phyloP scores from a whole-genome alignment of 2,329 filamentous ascomycete species.

The Pseudogymnoascus sp. region DNA sequence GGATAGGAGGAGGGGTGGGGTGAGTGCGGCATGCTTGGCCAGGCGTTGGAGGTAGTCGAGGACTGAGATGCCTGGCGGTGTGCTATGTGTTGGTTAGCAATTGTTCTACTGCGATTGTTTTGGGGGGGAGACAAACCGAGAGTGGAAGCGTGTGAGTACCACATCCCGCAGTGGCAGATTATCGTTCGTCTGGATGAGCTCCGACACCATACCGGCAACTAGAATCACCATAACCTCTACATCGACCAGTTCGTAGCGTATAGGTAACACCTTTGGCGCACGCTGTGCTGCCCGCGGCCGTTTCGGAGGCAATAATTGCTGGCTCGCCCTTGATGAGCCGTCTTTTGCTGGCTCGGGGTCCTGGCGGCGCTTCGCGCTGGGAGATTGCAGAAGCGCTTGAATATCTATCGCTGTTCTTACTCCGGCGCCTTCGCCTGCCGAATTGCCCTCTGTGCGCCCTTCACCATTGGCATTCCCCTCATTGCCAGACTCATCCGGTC shows the following conservation, averaged over 20 bases:
- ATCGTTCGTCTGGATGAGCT: conserved; percentile 91
- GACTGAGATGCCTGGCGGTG: conserved; percentile 87
- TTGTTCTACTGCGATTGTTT: too few species aligned
- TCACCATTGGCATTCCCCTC: neutral
- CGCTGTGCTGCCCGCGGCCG: conserved; percentile 43
- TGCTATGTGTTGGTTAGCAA: conserved; percentile 32
- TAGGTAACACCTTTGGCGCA: conserved; percentile 54
- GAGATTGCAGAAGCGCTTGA: neutral
- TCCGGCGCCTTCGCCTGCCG: neutral
- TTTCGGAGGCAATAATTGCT: conserved; percentile 36
- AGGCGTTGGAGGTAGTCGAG: conserved; percentile 87
- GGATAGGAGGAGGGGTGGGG: conserved; percentile 86
- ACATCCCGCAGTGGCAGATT: conserved; percentile 75
- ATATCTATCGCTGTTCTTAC: conserved; percentile 2
- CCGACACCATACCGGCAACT: conserved; percentile 91
- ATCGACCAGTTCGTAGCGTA: conserved; percentile 71
- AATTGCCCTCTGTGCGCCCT: neutral
- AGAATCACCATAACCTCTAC: conserved; percentile 82
- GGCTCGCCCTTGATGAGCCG: neutral
- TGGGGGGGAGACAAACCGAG: too few species aligned
- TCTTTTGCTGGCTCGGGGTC: neutral
- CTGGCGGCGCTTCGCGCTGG: conserved; percentile 1
- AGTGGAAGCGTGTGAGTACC: conserved; percentile 89
- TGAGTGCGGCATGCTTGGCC: conserved; percentile 87
- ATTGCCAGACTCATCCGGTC: neutral